Conservation (phyloP, 2,329 filamentous ascomycete species). For the Colletotrichum sp. region DNA sequence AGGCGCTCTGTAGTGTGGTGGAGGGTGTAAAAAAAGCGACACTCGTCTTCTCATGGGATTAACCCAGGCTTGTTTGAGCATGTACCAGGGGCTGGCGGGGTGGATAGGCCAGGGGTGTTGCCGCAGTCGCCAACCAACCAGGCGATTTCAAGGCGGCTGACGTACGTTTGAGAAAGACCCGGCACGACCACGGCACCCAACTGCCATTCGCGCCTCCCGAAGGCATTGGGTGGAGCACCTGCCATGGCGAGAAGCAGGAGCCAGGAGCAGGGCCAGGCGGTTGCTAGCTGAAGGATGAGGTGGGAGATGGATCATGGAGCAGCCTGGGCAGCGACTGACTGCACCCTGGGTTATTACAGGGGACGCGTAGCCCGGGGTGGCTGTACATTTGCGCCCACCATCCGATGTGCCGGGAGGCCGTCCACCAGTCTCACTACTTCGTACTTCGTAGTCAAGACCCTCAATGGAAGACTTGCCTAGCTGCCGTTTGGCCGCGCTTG, state of each 20-base stretch:
- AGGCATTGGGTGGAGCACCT: background rate
- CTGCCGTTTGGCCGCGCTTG: background rate
- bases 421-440: background rate
- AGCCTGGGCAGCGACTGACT: background rate
- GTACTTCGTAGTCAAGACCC: background rate
- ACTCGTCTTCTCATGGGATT: background rate
- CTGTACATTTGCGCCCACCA: slow-evolving; percentile 3
- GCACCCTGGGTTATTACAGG: background rate
- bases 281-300: background rate
- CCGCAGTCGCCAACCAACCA: background rate
- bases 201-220: background rate
- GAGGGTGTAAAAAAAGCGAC: background rate
- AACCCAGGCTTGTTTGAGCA: slow-evolving; percentile 9
- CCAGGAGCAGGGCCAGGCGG: background rate
- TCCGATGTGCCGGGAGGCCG: slow-evolving; percentile 18
- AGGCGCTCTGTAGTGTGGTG: background rate
- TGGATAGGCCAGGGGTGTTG: background rate
- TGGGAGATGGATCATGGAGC: background rate
- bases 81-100: background rate
- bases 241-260: background rate
- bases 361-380: slow-evolving; percentile 11
- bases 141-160: slow-evolving; percentile 13
- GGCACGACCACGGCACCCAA: background rate
- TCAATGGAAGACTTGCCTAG: background rate
- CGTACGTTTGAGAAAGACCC: slow-evolving; percentile 16